phyloP scores from a whole-genome alignment of 345 rosid species.

The Linum tenue region DNA sequence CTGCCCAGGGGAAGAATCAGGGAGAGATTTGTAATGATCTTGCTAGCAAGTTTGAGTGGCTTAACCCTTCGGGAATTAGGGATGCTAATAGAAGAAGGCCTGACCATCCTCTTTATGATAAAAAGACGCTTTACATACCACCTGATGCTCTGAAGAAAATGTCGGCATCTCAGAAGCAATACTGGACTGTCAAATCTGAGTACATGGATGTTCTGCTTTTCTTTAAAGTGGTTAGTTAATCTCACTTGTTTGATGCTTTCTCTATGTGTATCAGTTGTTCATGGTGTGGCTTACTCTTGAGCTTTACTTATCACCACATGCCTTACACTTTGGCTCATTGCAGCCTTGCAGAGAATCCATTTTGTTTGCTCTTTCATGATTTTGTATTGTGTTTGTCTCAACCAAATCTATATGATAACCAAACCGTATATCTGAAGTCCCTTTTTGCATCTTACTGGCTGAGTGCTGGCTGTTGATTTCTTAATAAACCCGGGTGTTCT shows the following conservation, averaged over 20 bases:
- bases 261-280: background rate
- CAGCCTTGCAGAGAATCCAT: too few species aligned
- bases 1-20: constrained; percentile 26
- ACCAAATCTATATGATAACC: background rate
- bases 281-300: background rate
- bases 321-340: too few species aligned
- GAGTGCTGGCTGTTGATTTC: constrained; percentile 1
- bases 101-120: constrained; percentile 65
- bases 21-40: constrained; percentile 25
- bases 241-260: background rate
- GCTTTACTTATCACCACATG: background rate
- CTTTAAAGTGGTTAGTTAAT: constrained; percentile 91
- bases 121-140: constrained; percentile 68
- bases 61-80: constrained; percentile 56
- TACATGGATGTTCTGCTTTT: constrained; percentile 87
- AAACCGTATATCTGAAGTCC: background rate
- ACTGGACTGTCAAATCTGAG: constrained; percentile 74
- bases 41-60: constrained; percentile 84
- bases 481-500: background rate
- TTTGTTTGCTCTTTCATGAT: background rate
- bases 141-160: constrained; percentile 60
- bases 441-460: background rate
- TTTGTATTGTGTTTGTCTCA: background rate
- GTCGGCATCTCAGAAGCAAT: constrained; percentile 91
- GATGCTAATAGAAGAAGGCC: constrained; percentile 78